Evolutionary conservation across 1,139 yeast genomes (phyloP), one percentile per base, ranked within the genome.

Genomic region (Sugiyamaella sp.): DNA sequence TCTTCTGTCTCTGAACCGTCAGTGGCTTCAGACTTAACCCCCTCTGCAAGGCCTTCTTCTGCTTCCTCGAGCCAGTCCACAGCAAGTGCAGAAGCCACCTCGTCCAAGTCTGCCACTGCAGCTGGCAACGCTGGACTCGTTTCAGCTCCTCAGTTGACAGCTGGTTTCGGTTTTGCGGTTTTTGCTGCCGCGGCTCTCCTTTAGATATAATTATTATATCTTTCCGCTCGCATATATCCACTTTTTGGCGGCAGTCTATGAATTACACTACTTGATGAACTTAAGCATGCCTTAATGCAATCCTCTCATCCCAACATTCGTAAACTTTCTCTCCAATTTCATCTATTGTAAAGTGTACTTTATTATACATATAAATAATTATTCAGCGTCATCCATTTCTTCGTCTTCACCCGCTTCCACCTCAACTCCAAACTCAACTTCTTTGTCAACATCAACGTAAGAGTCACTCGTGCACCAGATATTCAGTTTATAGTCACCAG

Each of bases 391-490:
- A 10, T 39, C 51, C 37, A 17, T 33, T 10, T 39, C 51, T 20
- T 21, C 32, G 22, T 47, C 51, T 17, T 41, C 51, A 20, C 51
- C 73, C 56, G 69, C 70, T 24, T 61, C 66, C 17, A 79, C 84
- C 10, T 75, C 74, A 8, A 84, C 67, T 21, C 75, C 78, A 51
- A 88, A 74, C 27, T 70, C 69, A 21, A 82, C 77, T 71, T 91
- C 97, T 67, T 88, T 89, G 67, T 93, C 99, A 1, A 90, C 95
- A 66, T 90, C 98, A 27, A 89, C 64, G 65, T 91, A 93, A 0
- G 96, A 85, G 66, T 91, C 98, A 71, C 97, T 87, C 70, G 91
- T 80, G 65, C 93, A 85, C 96, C 96, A 91, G 1, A 89, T 72
- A 0, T 84, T 80, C 39, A 90, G 71, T 10, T 77, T 69, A 54